These are phyloP conservation scores for Penicillium chermesinum DNA, from an alignment of 495 filamentous ascomycete species.

Conservation along the genomic window DNA sequence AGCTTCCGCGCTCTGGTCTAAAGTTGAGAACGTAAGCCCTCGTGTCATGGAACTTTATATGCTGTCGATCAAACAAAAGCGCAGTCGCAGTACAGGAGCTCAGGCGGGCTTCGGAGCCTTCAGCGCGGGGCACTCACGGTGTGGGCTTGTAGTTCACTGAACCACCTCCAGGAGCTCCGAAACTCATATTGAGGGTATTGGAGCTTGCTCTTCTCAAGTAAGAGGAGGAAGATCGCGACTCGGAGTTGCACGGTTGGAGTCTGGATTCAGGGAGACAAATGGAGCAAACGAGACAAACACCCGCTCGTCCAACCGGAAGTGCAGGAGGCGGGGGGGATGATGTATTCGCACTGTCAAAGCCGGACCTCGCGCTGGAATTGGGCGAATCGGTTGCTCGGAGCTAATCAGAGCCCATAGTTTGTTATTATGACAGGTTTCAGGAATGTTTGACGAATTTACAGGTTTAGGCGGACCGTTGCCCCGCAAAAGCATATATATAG, in stretches of 20 bases:
- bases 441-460: conserved; percentile 1
- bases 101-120: background rate
- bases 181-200: conserved; percentile 42
- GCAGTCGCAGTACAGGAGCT: background rate
- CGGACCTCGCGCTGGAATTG: background rate
- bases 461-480: background rate
- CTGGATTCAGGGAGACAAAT: conserved; percentile 26
- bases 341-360: conserved; percentile 11
- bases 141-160: conserved; percentile 65
- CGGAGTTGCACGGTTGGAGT: background rate
- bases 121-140: conserved; percentile 53
- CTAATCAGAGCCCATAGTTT: background rate
- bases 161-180: conserved; percentile 73
- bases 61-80: too few relatives aligned
- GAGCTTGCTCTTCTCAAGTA: too few relatives aligned
- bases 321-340: conserved; percentile 14
- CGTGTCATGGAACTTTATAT: too few relatives aligned
- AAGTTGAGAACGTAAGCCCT: background rate
- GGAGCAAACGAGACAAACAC: conserved; percentile 36
- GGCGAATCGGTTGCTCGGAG: conserved; percentile 2
- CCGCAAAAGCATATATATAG: background rate
- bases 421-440: background rate
- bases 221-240: too few relatives aligned
- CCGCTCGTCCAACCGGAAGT: conserved; percentile 14
- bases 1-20: conserved; percentile 91